A percentile compares a stretch with the other conserved stretches of the same genome.
These are phyloP conservation scores for Acanthamoeba polyphaga DNA, from an alignment of 208 protist species.

Conservation along the genomic window DNA sequence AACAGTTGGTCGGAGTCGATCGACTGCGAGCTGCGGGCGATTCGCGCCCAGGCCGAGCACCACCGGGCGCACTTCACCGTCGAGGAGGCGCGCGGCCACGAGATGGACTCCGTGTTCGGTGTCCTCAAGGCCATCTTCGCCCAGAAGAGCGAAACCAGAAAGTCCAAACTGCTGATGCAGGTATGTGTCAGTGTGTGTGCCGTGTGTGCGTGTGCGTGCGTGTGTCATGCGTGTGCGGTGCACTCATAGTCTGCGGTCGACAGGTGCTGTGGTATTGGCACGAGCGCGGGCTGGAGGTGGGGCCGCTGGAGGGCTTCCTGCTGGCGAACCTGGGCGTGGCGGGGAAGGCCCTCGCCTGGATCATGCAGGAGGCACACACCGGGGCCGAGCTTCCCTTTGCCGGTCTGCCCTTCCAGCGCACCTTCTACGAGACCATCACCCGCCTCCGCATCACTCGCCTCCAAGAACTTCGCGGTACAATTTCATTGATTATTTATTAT, in stretches of 20 bases:
- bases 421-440: neutral
- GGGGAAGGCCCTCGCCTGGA: neutral
- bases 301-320: slow-evolving; percentile 30
- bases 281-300: neutral
- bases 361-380: slow-evolving; percentile 1
- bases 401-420: neutral
- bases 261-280: slow-evolving; percentile 67
- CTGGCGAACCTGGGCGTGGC: neutral
- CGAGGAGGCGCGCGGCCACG: slow-evolving; percentile 16
- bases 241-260: neutral
- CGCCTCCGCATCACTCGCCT: slow-evolving; percentile 15
- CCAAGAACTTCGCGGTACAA: neutral
- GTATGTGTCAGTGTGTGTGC: neutral
- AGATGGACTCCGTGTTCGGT: neutral
- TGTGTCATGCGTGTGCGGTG: neutral
- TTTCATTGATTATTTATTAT: too few species aligned
- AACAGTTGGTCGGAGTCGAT: neutral
- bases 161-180: slow-evolving; percentile 3
- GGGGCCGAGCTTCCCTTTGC: neutral
- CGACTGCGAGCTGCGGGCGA: neutral
- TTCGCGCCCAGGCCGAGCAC: slow-evolving; percentile 10
- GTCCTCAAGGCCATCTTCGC: neutral
- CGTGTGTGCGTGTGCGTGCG: neutral
- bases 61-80: neutral
- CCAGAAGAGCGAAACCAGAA: neutral